Evolutionary conservation across 2,329 filamentous ascomycete species (phyloP), one percentile per base, ranked within the genome.

Genomic region (Escovopsis sp.): DNA sequence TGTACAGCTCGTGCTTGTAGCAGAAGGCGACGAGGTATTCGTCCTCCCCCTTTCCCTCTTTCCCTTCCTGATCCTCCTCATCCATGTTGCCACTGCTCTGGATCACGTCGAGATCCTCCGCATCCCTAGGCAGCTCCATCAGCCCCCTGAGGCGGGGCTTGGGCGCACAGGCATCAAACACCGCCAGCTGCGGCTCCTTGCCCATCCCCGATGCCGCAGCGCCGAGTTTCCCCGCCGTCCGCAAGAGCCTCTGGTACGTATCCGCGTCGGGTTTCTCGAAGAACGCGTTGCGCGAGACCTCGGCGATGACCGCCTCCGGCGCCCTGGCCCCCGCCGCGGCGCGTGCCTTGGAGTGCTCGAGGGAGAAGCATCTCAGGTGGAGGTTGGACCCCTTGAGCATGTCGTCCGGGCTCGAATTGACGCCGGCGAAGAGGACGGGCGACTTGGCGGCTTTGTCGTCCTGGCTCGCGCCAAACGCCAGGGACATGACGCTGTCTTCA

Each of bases 401-500:
- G 39, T 85, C 77, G 5, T 68, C 69, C 32, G 75, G 67, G 39
- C 78, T 80, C 39, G 84, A 86, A 55, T 94, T 94, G 60, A 94
- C 78, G 36, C 86, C 86, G 18, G 86, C 83, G 44, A 82, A 76
- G 35, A 62, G 31, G 30, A 65, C 54, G 17, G 70, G 72, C 33
- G 50, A 64, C 5, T 21, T 21, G 5, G 19, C 19, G n/a, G n/a
- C n/a, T n/a, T n/a, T n/a, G 47, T 67, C 76, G 34, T 62, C 63
- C 57, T 62, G 70, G 56, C 49, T 68, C 51, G 61, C 69, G 44
- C 84, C 76, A 35, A 79, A 72, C 29, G 76, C 84, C 34, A 94
- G 66, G 36, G 81, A 87, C 44, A 80, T 85, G 39, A 93, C 83
- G 38, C 81, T 92, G 58, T 96, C 88, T 61, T 94, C 87, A 51